Base-by-base conservation (phyloP, 257 asterid species). In the Mentha longifolia region DNA sequence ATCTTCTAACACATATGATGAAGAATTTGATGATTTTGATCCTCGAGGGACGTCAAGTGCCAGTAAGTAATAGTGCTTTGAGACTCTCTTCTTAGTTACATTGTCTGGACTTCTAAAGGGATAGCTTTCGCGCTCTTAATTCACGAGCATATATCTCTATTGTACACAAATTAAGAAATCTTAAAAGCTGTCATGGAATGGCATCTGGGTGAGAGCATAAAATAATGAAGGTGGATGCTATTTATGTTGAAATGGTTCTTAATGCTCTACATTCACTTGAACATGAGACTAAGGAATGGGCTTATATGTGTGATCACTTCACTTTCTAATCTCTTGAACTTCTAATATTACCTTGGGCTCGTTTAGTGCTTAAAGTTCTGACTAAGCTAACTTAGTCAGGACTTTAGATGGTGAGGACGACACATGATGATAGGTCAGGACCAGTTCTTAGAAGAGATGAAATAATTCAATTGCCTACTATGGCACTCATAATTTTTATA, bases 21-120 rank as follows among this genome's bases (percentile, higher is more conserved):
- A 86, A 70, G 96, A 91, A 51, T 82, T 85, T 83, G 97, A 93
- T 74, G 97, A 95, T 84, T 95, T 92, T 86, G 99, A 95, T 86
- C 99, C 99, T 20, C 85, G 99, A 52, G 98, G 97, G 46, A 80
- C 87, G 63, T 83, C 92, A 46, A 79, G 67, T 81, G 85, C 90
- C 31, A 87, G 98, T 95, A 87, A 95, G 99, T 84, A n/a, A 42
- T 51, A 28, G 45, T 42, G 45, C 68, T 14, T 25, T 47, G 17
- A 15, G 52, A 43, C 54, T 46, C 37, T 70, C 55, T 45, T 30
- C 10, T 41, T 77, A 50, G 57, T 72, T 63, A 67, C 67, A 62
- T 45, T 67, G 35, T 14, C 33, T 71, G 42, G 60, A 67, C 68
- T 31, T 41, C 15, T 72, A 49, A 57, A 55, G 65, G 65, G 50